Evolutionary conservation across 495 filamentous ascomycete species (phyloP).

Genomic region (Pseudevernia furfuracea): DNA sequence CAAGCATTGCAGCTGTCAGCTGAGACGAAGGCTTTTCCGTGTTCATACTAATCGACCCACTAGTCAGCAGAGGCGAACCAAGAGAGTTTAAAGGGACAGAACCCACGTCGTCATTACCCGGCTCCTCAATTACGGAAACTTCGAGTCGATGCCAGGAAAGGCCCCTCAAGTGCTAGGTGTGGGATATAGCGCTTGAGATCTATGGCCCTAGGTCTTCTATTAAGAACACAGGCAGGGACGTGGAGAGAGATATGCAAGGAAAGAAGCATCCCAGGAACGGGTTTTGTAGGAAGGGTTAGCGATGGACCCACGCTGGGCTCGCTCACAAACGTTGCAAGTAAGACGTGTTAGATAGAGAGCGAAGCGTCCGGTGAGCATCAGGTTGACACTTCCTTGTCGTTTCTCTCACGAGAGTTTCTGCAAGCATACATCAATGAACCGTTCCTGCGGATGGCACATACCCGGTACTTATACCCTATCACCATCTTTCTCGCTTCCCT

Average conservation of each 20-base stretch:
- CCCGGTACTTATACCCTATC: background rate
- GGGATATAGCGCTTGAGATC: too few species aligned
- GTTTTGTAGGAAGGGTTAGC: too few species aligned
- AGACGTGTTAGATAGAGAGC: too few species aligned
- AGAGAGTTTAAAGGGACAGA: too few species aligned
- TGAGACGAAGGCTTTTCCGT: background rate
- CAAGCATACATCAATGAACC: background rate
- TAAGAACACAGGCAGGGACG: background rate
- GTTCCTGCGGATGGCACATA: background rate
- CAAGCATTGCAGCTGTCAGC: background rate
- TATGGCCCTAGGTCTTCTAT: background rate
- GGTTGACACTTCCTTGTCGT: too few species aligned
- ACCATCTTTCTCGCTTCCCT: background rate
- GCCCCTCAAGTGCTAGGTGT: too few species aligned
- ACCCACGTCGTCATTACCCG: too few species aligned
- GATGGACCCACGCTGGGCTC: too few species aligned
- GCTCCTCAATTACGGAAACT: too few species aligned
- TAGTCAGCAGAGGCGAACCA: background rate
- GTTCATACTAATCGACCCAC: background rate
- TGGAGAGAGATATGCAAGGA: background rate
- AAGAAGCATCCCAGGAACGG: background rate
- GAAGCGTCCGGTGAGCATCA: too few species aligned
- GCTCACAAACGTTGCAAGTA: too few species aligned
- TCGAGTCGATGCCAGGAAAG: too few species aligned
- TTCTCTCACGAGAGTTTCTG: background rate